Percentiles rank a stretch among this genome's conserved stretches.
Conservation (phyloP, 495 filamentous ascomycete genomes). For the Apiosordaria backusii region DNA sequence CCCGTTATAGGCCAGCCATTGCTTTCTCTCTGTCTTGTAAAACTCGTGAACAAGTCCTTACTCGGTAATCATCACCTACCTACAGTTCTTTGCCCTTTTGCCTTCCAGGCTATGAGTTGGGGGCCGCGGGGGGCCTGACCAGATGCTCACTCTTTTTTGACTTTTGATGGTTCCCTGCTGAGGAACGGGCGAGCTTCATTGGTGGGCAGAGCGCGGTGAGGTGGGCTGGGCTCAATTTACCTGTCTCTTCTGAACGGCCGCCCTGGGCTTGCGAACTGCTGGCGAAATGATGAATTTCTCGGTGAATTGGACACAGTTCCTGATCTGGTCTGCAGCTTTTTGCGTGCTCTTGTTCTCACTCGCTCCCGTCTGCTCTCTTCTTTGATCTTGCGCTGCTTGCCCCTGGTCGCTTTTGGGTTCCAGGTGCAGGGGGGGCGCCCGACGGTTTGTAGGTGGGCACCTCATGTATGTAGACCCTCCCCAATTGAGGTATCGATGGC, state of each 20-base stretch:
- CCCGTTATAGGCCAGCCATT: neutral
- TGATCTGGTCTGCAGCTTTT: neutral
- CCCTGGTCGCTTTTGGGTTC: slow-evolving; percentile 15
- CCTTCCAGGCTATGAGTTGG: neutral
- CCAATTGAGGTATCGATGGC: slow-evolving; percentile 6
- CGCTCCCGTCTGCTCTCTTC: neutral
- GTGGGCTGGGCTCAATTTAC: neutral
- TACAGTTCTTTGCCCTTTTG: neutral
- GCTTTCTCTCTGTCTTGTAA: neutral
- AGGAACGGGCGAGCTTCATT: no score
- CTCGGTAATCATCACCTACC: neutral
- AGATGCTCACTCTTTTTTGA: neutral
- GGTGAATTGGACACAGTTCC: neutral
- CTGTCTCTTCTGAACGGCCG: neutral
- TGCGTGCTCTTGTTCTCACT: neutral
- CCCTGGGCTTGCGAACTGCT: neutral
- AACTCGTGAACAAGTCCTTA: neutral
- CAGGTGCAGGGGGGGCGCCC: slow-evolving; percentile 11
- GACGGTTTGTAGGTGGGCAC: neutral
- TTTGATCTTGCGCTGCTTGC: neutral
- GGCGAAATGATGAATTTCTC: neutral
- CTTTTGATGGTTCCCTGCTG: neutral
- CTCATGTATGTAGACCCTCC: slow-evolving; percentile 17
- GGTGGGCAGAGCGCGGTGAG: neutral
- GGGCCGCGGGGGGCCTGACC: neutral